Base-by-base conservation (phyloP, 2,329 filamentous ascomycete species). In the Apiospora phragmitis region DNA sequence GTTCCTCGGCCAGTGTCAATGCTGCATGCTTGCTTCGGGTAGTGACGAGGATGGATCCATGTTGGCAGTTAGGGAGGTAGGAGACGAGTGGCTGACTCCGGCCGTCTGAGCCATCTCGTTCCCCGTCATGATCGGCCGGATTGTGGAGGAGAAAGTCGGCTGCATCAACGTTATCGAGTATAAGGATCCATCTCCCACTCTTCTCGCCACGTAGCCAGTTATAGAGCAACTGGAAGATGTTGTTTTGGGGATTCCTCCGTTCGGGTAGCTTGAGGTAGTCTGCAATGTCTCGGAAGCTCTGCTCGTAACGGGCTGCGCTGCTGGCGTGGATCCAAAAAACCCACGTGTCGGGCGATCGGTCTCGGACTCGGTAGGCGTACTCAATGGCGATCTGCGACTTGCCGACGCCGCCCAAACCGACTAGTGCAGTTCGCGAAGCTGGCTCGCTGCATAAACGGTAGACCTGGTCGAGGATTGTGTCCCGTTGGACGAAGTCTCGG, bases 121-220 rank as follows among this genome's bases (percentile, higher is more conserved):
- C 41, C 41, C 7, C 14, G 18, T 45, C 70, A 0, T 77, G 67
- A 21, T 45, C 4, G 9, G 70, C 71, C 1, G 70, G 51, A 65
- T 72, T 38, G 62, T 77, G 76, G 45, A 80, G 77, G 7, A 80
- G 70, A 12, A 47, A 47, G 21, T 76, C 68, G 45, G 65, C 12
- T 71, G 82, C 75, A 70, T 83, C 81, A 59, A 78, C 81, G 70
- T 79, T 82, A 59, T 83, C 81, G 41, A 84, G 75, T 59, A 83
- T 71, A 43, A 83, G 74, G 21, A 79, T 18, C 82, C 81, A 84
- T 67, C 51, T 70, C 24, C 76, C 76, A 55, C 77, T 76, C 45
- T 59, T 67, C 68, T 77, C 72, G 41, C 77, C 75, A 0, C 73
- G 76, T 8, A 83, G 74, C 81, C 79, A 83, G n/a, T 43, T 43